Percentiles rank a stretch among this genome's conserved stretches.
These are phyloP conservation scores for Yamadazyma tumulicola DNA, from an alignment of 805 yeast species.

Conservation along the genomic window DNA sequence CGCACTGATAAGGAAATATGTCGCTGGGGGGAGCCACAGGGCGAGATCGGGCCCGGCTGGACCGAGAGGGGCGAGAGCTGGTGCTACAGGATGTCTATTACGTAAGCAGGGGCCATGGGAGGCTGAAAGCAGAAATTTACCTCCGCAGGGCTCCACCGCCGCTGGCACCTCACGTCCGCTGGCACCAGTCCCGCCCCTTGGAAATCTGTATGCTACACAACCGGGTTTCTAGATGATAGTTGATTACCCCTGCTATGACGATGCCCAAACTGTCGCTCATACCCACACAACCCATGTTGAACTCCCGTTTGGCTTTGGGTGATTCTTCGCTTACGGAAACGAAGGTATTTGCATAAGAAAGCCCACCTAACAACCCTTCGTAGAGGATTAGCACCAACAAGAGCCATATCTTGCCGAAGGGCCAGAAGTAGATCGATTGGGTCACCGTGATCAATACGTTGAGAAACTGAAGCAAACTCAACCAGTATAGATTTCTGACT, in stretches of 20 bases:
- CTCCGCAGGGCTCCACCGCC: too few species aligned
- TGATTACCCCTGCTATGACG: conserved; percentile 73
- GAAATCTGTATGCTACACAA: conserved; percentile 69
- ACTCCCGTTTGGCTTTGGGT: conserved; percentile 37
- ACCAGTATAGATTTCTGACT: conserved; percentile 52
- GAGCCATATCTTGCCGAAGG: conserved; percentile 58
- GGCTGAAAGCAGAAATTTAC: too few species aligned
- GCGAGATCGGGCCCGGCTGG: too few species aligned
- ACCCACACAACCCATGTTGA: conserved; percentile 32
- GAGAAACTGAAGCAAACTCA: conserved; percentile 62
- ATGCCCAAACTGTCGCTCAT: conserved; percentile 78
- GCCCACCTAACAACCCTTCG: conserved; percentile 90
- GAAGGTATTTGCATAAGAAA: conserved; percentile 86
- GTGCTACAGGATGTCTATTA: too few species aligned
- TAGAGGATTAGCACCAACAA: conserved; percentile 66
- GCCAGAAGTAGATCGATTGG: conserved; percentile 61
- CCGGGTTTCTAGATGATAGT: conserved; percentile 68
- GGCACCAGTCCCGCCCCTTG: conserved; percentile 80
- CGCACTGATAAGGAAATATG: too few species aligned
- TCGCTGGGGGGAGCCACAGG: too few species aligned
- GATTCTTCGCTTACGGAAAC: conserved; percentile 63
- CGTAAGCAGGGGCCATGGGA: too few species aligned
- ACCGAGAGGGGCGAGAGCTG: too few species aligned
- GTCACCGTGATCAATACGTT: conserved; percentile 57
- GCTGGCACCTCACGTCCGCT: too few species aligned